Percentiles rank a stretch among this genome's conserved stretches.
Conservation (phyloP, 768 basidiomycete species). For the Suillus americanus region DNA sequence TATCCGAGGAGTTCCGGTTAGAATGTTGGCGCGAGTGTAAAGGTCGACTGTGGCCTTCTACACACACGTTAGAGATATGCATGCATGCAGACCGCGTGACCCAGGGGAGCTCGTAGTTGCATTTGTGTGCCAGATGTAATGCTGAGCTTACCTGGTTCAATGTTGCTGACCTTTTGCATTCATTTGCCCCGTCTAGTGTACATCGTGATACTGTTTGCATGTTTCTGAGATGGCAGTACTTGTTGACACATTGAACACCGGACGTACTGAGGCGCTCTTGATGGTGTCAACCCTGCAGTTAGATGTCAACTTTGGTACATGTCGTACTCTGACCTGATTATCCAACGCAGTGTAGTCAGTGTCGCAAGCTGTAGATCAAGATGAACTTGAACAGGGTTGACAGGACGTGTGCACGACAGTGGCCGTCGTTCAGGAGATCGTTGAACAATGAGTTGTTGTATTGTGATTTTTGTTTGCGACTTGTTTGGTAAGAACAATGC, state of each 20-base stretch:
- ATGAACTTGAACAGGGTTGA: background rate
- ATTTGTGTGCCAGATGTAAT: background rate
- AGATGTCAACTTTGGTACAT: background rate
- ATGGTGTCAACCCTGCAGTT: background rate
- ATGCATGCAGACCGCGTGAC: background rate
- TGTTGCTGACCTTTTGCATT: background rate
- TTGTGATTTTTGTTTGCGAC: background rate
- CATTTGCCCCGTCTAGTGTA: background rate
- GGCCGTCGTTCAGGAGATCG: background rate
- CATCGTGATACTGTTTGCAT: background rate
- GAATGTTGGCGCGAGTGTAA: background rate
- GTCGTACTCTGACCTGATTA: background rate
- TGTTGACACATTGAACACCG: background rate
- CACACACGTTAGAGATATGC: background rate
- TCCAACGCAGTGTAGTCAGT: background rate
- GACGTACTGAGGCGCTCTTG: background rate
- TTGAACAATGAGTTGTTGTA: background rate
- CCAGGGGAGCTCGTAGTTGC: background rate
- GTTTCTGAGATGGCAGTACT: background rate
- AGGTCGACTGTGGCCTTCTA: background rate
- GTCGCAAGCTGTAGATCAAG: background rate
- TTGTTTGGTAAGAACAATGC: constrained; percentile 4
- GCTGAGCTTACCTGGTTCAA: background rate
- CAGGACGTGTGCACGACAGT: background rate
- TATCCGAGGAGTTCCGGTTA: background rate